phyloP scores from a whole-genome alignment of 2,329 filamentous ascomycete species.

The Trichoderma harzianum region DNA sequence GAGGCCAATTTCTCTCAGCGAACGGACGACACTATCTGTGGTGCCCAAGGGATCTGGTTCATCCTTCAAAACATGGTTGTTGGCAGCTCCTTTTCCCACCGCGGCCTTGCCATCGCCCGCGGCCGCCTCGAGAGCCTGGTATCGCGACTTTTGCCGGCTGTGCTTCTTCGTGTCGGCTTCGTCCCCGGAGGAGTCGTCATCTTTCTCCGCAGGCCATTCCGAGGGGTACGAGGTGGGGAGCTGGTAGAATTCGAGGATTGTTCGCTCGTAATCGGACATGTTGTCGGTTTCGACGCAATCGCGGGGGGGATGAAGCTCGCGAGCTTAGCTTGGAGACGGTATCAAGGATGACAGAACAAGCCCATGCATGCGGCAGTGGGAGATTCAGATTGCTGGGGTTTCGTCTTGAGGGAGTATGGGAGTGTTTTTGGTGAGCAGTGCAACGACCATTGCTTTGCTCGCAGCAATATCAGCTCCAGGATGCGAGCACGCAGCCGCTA shows the following conservation, averaged over 20 bases:
- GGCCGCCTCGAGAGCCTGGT: slow-evolving; percentile 76
- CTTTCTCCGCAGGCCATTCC: slow-evolving; percentile 82
- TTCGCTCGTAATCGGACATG: slow-evolving; percentile 70
- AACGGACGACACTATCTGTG: slow-evolving; percentile 78
- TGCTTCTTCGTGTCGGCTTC: slow-evolving; percentile 49
- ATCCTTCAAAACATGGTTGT: slow-evolving; percentile 80
- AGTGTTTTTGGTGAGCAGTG: neutral
- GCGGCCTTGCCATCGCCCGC: slow-evolving; percentile 66
- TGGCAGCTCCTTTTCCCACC: slow-evolving; percentile 61
- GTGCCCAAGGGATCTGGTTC: slow-evolving; percentile 90
- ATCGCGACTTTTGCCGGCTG: slow-evolving; percentile 69
- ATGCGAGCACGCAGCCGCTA: neutral
- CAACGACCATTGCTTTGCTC: neutral
- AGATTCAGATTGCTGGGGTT: neutral
- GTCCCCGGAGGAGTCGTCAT: slow-evolving; percentile 60
- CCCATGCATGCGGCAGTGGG: neutral
- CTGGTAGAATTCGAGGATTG: slow-evolving; percentile 86
- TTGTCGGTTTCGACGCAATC: slow-evolving; percentile 18
- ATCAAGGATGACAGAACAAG: neutral
- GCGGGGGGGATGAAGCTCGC: neutral
- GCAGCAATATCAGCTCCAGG: neutral
- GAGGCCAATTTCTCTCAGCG: slow-evolving; percentile 72
- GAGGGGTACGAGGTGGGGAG: slow-evolving; percentile 73
- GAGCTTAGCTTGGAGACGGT: neutral
- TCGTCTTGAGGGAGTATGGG: neutral